A percentile compares a stretch with the other conserved stretches of the same genome.
These are phyloP conservation scores for Kwoniella europaea DNA, from an alignment of 768 basidiomycete species.

Conservation along the genomic window DNA sequence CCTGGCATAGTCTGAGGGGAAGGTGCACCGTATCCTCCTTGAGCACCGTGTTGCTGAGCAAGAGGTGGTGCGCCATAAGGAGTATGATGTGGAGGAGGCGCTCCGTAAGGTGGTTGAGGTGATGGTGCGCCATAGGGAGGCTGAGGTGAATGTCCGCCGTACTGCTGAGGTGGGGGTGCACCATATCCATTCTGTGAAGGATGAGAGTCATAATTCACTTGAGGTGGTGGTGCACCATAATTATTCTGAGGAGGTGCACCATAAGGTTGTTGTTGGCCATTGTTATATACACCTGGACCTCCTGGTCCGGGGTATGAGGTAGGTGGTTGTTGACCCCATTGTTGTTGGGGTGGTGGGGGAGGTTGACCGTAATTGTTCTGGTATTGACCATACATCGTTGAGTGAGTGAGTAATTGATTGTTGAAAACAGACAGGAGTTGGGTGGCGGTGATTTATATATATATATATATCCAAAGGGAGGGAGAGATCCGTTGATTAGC, in stretches of 20 bases:
- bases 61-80: constrained; percentile 24
- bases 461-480: constrained; percentile 1
- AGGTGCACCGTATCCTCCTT: constrained; percentile 33
- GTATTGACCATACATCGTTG: constrained; percentile 28
- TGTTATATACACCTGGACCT: constrained; percentile 22
- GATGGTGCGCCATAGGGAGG: constrained; percentile 22
- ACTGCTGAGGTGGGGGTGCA: constrained; percentile 35
- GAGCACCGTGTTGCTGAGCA: constrained; percentile 17
- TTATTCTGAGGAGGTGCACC: constrained; percentile 21
- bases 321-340: constrained; percentile 24
- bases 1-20: constrained; percentile 15
- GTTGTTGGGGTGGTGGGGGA: constrained; percentile 24
- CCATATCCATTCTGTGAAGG: constrained; percentile 18
- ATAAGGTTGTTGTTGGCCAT: constrained; percentile 27
- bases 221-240: constrained; percentile 21
- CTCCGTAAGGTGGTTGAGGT: constrained; percentile 21
- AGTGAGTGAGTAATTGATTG: neutral
- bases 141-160: constrained; percentile 19
- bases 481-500: neutral
- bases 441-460: neutral
- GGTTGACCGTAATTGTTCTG: constrained; percentile 15
- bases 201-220: constrained; percentile 18
- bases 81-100: constrained; percentile 9
- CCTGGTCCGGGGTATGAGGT: constrained; percentile 10
- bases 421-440: neutral